Base-by-base conservation (phyloP, 73 alveolate species). In the Symbiodinium pilosum region DNA sequence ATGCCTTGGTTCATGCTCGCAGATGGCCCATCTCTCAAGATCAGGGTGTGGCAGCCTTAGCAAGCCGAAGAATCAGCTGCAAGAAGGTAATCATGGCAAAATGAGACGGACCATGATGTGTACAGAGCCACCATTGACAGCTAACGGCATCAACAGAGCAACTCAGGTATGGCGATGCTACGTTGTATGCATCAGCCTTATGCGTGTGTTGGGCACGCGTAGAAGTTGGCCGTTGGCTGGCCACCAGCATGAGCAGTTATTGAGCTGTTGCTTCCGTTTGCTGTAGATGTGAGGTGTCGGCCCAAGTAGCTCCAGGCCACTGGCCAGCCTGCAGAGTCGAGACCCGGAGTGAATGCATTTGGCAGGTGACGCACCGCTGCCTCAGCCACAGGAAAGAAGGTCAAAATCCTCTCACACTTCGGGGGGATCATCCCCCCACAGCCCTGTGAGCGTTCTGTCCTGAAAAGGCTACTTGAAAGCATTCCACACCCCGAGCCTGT, bases 1-100 rank as follows among this genome's bases (percentile, higher is more conserved):
- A 64, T 52, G 96, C 96, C 87, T 12, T 91, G 96, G 96, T 34
- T 91, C 77, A 47, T 91, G 96, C 81, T 41, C 34, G 96, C 96
- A 20, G 73, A 91, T 30, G 96, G 96, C 51, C 96, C 96, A 18
- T 91, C 96, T 7, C 77, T 91, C 51, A 91, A 91, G 77, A 68
- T 91, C 40, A 59, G 96, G 32, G 96, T 91, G 88, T 44, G 16
- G 71, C 14, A 36, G 68, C 86, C 94, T 39, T 18, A 51, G n/a
- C n/a, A n/a, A n/a, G n/a, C n/a, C n/a, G n/a, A n/a, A n/a, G n/a
- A n/a, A n/a, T n/a, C 28, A 30, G 73, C 73, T n/a, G 20, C 34
- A 24, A 30, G 73, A 26, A 54, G 73, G n/a, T 54, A 21, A 8
- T 24, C 92, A 28, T 20, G 43, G 28, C 28, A n/a, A 38, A 20